Percentiles rank a stretch among this genome's conserved stretches.
phyloP scores from a whole-genome alignment of 2,329 filamentous ascomycete species.

The Scedosporium minutisporum region DNA sequence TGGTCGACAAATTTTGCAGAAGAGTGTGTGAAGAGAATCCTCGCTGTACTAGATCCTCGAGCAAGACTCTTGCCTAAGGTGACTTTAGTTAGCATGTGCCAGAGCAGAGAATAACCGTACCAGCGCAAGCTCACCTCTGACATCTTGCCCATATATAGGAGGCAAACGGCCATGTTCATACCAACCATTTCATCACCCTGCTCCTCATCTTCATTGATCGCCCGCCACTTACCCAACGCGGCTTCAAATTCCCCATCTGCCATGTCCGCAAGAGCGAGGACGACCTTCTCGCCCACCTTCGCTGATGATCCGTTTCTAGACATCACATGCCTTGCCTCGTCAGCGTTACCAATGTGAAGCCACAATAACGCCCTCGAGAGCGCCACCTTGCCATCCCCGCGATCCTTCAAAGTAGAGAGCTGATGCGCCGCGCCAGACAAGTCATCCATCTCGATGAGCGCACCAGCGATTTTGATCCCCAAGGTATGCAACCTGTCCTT shows the following conservation, averaged over 20 bases:
- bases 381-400: slow-evolving; percentile 28
- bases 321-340: slow-evolving; percentile 52
- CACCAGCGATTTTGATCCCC: slow-evolving; percentile 56
- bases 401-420: slow-evolving; percentile 46
- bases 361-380: slow-evolving; percentile 57
- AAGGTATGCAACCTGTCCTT: slow-evolving; percentile 62
- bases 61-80: slow-evolving; percentile 48
- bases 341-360: slow-evolving; percentile 69
- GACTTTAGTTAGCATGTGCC: not conserved
- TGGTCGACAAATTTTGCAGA: slow-evolving; percentile 80
- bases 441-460: slow-evolving; percentile 80
- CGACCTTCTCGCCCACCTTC: slow-evolving; percentile 33
- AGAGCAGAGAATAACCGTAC: not conserved
- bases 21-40: slow-evolving; percentile 66
- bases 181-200: slow-evolving; percentile 56
- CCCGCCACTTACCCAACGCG: slow-evolving; percentile 54
- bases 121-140: slow-evolving; percentile 44
- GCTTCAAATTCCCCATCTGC: slow-evolving; percentile 63
- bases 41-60: slow-evolving; percentile 56
- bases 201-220: slow-evolving; percentile 27
- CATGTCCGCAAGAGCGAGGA: slow-evolving; percentile 65
- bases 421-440: slow-evolving; percentile 69
- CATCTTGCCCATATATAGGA: slow-evolving; percentile 73
- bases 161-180: slow-evolving; percentile 75
- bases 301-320: slow-evolving; percentile 15